phyloP scores from a whole-genome alignment of 495 filamentous ascomycete genomes.

The Jackrogersella minutella region DNA sequence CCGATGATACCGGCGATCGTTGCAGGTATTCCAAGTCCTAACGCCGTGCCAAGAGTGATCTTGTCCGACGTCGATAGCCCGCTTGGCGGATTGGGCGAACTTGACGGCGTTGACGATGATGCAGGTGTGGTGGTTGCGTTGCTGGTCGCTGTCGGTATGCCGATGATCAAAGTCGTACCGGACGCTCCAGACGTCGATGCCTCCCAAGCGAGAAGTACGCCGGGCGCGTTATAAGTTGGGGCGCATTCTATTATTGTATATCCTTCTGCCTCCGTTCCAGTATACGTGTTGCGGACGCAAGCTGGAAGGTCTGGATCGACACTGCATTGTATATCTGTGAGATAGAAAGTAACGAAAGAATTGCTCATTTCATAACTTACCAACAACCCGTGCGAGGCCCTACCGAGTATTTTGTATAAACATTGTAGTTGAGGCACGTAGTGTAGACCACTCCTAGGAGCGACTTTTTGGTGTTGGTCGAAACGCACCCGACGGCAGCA shows the following conservation, averaged over 20 bases:
- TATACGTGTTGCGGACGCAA: not conserved
- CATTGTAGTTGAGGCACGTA: not conserved
- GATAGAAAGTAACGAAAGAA: not conserved
- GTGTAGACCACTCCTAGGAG: not conserved
- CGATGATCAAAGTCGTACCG: not conserved
- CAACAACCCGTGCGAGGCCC: slow-evolving; percentile 1
- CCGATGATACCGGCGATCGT: not conserved
- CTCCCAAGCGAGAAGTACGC: not conserved
- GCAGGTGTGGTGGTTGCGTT: not conserved
- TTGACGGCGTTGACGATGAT: not conserved
- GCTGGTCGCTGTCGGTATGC: not conserved
- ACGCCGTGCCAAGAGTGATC: not conserved
- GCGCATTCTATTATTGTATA: not conserved
- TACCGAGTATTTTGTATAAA: not conserved
- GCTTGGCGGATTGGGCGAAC: not conserved
- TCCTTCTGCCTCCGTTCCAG: not conserved
- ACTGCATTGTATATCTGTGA: not conserved
- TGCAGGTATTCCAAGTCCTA: not conserved
- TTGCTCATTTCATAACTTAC: not conserved
- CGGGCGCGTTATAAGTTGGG: not conserved
- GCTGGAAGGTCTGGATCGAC: not conserved
- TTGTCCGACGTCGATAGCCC: not conserved
- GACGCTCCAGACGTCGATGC: not conserved
- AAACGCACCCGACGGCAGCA: not conserved
- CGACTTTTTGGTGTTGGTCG: not conserved